Conservation (phyloP, 2,329 filamentous ascomycete genomes). For the Blastomyces parvus region DNA sequence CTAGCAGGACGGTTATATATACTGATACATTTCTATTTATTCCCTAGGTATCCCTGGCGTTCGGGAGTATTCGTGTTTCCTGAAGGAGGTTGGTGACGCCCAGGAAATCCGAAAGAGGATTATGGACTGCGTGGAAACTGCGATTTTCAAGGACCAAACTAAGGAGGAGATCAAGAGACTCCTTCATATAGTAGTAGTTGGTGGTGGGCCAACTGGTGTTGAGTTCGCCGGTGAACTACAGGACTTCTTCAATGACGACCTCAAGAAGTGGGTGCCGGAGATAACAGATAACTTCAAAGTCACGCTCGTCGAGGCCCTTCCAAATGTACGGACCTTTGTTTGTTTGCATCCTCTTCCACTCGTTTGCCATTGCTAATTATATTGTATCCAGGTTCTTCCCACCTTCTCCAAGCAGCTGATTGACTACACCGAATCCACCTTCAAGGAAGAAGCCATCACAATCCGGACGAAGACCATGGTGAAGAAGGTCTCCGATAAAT, state of each 20-base stretch:
- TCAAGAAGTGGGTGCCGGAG: conserved; percentile 95
- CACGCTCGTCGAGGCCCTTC: conserved; percentile 91
- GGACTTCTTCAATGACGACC: conserved; percentile 97
- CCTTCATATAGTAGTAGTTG: conserved; percentile 93
- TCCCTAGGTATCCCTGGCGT: conserved; percentile 74
- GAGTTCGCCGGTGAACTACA: conserved; percentile 97
- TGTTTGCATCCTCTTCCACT: background rate
- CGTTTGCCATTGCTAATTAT: conserved; percentile 11
- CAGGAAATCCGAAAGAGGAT: conserved; percentile 96
- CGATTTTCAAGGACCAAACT: conserved; percentile 92
- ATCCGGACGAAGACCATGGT: conserved; percentile 99
- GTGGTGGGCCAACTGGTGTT: conserved; percentile 90
- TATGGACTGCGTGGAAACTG: conserved; percentile 99
- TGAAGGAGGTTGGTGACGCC: conserved; percentile 96
- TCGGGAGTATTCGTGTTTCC: conserved; percentile 87
- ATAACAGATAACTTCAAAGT: conserved; percentile 94
- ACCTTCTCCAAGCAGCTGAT: conserved; percentile 99
- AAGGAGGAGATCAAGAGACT: conserved; percentile 83
- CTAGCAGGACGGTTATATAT: background rate
- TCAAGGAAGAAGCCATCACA: conserved; percentile 96
- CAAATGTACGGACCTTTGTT: conserved; percentile 53
- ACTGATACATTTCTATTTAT: conserved; percentile 6
- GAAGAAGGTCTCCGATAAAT: conserved; percentile 88
- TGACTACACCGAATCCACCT: conserved; percentile 97
- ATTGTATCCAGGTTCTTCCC: conserved; percentile 55